Conservation (phyloP, 164 flowering plant genomes). For the Chimonanthus salicifolius region DNA sequence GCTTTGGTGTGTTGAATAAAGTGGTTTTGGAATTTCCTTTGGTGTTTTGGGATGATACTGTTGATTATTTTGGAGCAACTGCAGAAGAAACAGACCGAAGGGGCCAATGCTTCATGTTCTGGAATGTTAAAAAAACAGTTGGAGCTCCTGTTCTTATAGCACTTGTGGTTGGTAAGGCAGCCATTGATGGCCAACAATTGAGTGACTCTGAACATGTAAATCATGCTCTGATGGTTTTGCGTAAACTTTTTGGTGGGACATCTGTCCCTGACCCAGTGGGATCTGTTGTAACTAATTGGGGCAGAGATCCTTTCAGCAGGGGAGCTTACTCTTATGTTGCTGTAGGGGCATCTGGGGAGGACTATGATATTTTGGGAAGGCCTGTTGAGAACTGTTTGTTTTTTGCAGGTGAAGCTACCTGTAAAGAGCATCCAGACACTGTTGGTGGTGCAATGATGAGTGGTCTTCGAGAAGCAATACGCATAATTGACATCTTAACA, state of each 20-base stretch:
- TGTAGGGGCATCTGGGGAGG: constrained; percentile 97
- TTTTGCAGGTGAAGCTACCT: constrained; percentile 99
- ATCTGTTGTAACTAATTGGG: constrained; percentile 97
- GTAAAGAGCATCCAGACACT: constrained; percentile 99
- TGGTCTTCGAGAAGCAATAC: constrained; percentile 97
- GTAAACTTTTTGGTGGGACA: constrained; percentile 81
- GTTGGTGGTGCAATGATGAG: constrained; percentile 99
- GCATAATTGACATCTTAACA: constrained; percentile 71
- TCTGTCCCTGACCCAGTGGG: constrained; percentile 89
- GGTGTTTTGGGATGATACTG: constrained; percentile 95
- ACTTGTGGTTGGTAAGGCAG: constrained; percentile 93
- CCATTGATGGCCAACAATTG: constrained; percentile 60
- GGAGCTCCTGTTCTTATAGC: constrained; percentile 98
- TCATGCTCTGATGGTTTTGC: constrained; percentile 79
- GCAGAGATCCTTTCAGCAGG: constrained; percentile 87
- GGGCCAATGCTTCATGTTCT: constrained; percentile 98
- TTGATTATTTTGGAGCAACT: constrained; percentile 98
- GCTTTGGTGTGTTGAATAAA: constrained; percentile 97
- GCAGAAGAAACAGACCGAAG: constrained; percentile 76
- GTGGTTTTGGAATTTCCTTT: constrained; percentile 81
- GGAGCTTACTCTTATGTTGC: constrained; percentile 99
- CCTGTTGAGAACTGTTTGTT: constrained; percentile 92
- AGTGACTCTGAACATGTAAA: constrained; percentile 69
- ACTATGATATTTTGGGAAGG: constrained; percentile 82
- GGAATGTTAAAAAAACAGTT: constrained; percentile 94